Evolutionary conservation across 495 filamentous ascomycete genomes (phyloP).

Genomic region (Articulospora tetracladia): DNA sequence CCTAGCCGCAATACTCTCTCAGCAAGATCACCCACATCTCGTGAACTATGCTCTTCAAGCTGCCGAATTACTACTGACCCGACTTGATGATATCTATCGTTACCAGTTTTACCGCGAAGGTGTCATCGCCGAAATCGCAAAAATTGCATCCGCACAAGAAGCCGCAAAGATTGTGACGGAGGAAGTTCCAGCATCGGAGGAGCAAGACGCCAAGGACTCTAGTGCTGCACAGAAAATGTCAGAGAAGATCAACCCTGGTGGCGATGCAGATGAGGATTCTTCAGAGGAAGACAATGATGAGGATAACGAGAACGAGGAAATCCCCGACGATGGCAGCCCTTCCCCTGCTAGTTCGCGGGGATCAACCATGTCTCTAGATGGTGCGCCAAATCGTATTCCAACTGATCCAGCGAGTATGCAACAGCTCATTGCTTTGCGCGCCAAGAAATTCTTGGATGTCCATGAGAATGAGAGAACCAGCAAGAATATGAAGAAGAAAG

Average conservation of each 20-base stretch:
- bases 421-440: slow-evolving; percentile 67
- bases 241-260: slow-evolving; percentile 26
- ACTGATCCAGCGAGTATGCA: slow-evolving; percentile 60
- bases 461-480: slow-evolving; percentile 74
- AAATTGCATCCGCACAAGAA: slow-evolving; percentile 48
- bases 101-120: slow-evolving; percentile 98
- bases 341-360: slow-evolving; percentile 63
- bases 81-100: slow-evolving; percentile 82
- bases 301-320: slow-evolving; percentile 59
- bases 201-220: background rate
- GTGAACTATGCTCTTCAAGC: slow-evolving; percentile 86
- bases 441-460: slow-evolving; percentile 74
- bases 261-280: slow-evolving; percentile 40
- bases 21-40: slow-evolving; percentile 86
- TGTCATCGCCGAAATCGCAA: slow-evolving; percentile 86
- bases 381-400: slow-evolving; percentile 37
- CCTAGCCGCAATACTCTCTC: slow-evolving; percentile 90
- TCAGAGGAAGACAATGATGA: slow-evolving; percentile 43
- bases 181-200: background rate
- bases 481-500: slow-evolving; percentile 70
- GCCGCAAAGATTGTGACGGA: background rate
- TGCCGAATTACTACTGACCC: slow-evolving; percentile 78
- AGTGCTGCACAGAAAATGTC: slow-evolving; percentile 22
- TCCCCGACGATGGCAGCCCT: slow-evolving; percentile 64
- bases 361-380: slow-evolving; percentile 54